phyloP scores from a whole-genome alignment of 2,329 filamentous ascomycete genomes.

The Penicillium sp. region DNA sequence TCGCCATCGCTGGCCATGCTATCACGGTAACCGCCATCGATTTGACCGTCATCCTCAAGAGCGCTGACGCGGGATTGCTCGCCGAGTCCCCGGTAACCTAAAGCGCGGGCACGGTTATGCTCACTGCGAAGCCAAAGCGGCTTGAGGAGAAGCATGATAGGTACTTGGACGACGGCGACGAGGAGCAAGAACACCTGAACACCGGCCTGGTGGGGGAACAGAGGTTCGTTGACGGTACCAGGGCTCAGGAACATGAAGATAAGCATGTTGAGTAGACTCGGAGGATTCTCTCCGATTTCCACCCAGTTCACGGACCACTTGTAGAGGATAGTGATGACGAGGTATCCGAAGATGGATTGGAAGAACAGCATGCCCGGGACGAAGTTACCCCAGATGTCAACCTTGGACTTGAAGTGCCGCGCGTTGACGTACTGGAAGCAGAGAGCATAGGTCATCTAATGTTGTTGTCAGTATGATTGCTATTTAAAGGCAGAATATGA shows the following conservation, averaged over 20 bases:
- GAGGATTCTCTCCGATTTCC: slow-evolving; percentile 64
- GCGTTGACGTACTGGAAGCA: slow-evolving; percentile 92
- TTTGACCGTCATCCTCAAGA: slow-evolving; percentile 81
- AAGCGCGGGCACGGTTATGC: slow-evolving; percentile 80
- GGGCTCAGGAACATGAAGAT: slow-evolving; percentile 99
- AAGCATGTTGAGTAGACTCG: slow-evolving; percentile 94
- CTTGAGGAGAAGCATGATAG: slow-evolving; percentile 88
- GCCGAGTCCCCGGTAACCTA: slow-evolving; percentile 90
- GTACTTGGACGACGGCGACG: slow-evolving; percentile 81
- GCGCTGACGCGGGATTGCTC: slow-evolving; percentile 86
- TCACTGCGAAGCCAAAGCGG: slow-evolving; percentile 93
- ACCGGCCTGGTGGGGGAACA: slow-evolving; percentile 73
- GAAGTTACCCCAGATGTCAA: slow-evolving; percentile 98
- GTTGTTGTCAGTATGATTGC: neutral
- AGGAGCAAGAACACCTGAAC: slow-evolving; percentile 79
- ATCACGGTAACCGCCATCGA: slow-evolving; percentile 60
- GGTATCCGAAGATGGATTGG: slow-evolving; percentile 96
- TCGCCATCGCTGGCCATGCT: slow-evolving; percentile 75
- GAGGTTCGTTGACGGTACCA: slow-evolving; percentile 63
- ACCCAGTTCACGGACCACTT: slow-evolving; percentile 95
- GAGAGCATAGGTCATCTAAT: slow-evolving; percentile 90
- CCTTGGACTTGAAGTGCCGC: slow-evolving; percentile 86
- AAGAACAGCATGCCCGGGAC: slow-evolving; percentile 99
- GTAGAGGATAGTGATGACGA: slow-evolving; percentile 90
- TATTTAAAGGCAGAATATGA: neutral